These are phyloP conservation scores for Fusarium bactridioides DNA, from an alignment of 2,329 filamentous ascomycete species.

Conservation along the genomic window DNA sequence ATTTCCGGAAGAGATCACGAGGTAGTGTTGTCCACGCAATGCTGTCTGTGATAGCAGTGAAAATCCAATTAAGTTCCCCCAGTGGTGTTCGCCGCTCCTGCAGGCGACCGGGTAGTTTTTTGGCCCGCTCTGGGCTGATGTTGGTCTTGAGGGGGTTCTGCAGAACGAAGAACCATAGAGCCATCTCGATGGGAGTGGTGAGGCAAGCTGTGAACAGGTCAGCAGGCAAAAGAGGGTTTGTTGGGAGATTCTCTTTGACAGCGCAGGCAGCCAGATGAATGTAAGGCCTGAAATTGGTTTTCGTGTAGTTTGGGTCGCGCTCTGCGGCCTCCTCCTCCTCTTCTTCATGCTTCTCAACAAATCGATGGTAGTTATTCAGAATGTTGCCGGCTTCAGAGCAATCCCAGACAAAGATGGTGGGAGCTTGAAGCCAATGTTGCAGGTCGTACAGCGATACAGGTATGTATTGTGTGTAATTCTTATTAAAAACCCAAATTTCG, in stretches of 20 bases:
- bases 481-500: constrained; percentile 99
- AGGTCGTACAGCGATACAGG: constrained; percentile 95
- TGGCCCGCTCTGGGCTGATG: constrained; percentile 81
- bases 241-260: constrained; percentile 90
- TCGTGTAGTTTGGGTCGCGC: constrained; percentile 83
- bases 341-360: constrained; percentile 92
- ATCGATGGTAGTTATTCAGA: constrained; percentile 91
- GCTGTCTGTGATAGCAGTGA: constrained; percentile 97
- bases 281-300: constrained; percentile 72
- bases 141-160: constrained; percentile 80
- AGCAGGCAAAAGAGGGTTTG: constrained; percentile 90
- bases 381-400: constrained; percentile 97
- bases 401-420: constrained; percentile 97
- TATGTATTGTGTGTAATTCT: constrained; percentile 98
- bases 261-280: constrained; percentile 94
- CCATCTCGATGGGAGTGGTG: constrained; percentile 97
- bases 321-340: constrained; percentile 81
- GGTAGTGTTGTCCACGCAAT: constrained; percentile 98
- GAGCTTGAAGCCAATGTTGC: constrained; percentile 93
- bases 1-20: constrained; percentile 90
- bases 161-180: constrained; percentile 92
- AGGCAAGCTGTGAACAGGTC: constrained; percentile 96
- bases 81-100: constrained; percentile 93
- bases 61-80: constrained; percentile 98
- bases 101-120: constrained; percentile 87